Evolutionary conservation across 2,329 filamentous ascomycete species (phyloP), one percentile per base, ranked within the genome.

Genomic region (Chaetomium strumarium): DNA sequence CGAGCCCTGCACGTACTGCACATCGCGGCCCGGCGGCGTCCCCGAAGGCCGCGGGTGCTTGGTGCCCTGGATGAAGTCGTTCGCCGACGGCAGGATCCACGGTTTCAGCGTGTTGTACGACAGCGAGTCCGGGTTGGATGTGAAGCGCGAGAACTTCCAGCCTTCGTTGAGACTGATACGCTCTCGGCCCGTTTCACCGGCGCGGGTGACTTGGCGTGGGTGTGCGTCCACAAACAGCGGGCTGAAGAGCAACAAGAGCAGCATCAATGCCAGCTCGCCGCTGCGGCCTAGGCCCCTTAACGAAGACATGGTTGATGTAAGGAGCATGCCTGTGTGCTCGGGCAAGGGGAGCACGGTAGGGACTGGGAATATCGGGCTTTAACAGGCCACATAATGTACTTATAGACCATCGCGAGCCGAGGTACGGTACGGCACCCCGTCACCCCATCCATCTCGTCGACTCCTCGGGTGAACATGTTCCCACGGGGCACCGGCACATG

Each of bases 31-130:
- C 6, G 58, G 59, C 17, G 58, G 59, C 0, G 56, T 51, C 1
- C 46, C 51, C 2, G 50, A 52, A 64, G 67, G 13, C 58, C 63
- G 37, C 53, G 36, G 31, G 62, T 38, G 29, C 29, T 44, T 61
- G 52, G 20, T 36, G 29, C 14, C 64, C 19, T 58, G 55, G 33
- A 65, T 56, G 57, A 67, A 67, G 46, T 63, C 52, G 34, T 66
- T 69, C 24, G 55, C 65, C 2, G 63, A 60, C 11, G 67, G 67
- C 0, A 68, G 60, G 31, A 69, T 63, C 65, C 66, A 69, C 14
- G 59, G 53, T 53, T 66, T 68, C n/a, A 68, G 48, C 1, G 34
- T 56, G 50, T 40, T 39, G 55, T 62, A 62, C 20, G 30, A 52
- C 6, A 62, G 46, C 2, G 53, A 49, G 42, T 60, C 60, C 5